Percentiles rank a stretch among this genome's conserved stretches.
Conservation (phyloP, 306 rosid species). For the Vigna angularis region DNA sequence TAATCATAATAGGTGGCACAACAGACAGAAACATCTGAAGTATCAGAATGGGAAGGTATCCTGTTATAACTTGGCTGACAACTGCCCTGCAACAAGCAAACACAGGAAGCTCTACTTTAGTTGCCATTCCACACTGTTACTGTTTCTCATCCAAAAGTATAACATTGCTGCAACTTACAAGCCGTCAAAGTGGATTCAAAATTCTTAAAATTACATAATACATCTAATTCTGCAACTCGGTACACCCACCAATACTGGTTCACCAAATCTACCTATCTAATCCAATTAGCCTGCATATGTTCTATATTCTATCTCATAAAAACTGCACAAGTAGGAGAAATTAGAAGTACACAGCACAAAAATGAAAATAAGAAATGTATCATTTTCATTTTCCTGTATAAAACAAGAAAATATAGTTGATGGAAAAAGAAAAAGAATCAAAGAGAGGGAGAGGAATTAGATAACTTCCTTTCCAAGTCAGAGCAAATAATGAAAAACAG, state of each 20-base stretch:
- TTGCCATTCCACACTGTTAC: slow-evolving; percentile 3
- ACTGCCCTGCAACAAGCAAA: slow-evolving; percentile 65
- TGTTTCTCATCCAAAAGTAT: slow-evolving; percentile 16
- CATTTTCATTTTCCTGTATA: background rate
- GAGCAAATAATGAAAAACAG: background rate
- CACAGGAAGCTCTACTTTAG: slow-evolving; percentile 26
- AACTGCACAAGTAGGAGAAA: too few relatives aligned
- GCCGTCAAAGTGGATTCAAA: too few relatives aligned
- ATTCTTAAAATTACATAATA: too few relatives aligned
- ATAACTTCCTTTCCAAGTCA: background rate
- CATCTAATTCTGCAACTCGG: too few relatives aligned
- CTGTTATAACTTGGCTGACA: slow-evolving; percentile 79
- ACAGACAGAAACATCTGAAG: slow-evolving; percentile 61
- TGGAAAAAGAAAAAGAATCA: background rate
- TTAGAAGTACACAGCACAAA: too few relatives aligned
- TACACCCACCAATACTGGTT: too few relatives aligned
- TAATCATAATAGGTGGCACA: slow-evolving; percentile 77
- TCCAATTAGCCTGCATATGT: too few relatives aligned
- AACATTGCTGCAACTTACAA: slow-evolving; percentile 24
- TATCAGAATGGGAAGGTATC: slow-evolving; percentile 88
- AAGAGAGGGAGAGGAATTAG: background rate
- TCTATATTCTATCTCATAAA: too few relatives aligned
- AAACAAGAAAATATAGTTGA: background rate
- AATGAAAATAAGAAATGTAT: background rate
- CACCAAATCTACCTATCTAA: too few relatives aligned